Evolutionary conservation across 2,329 filamentous ascomycete genomes (phyloP).

Genomic region (Aspergillus phoenicis): DNA sequence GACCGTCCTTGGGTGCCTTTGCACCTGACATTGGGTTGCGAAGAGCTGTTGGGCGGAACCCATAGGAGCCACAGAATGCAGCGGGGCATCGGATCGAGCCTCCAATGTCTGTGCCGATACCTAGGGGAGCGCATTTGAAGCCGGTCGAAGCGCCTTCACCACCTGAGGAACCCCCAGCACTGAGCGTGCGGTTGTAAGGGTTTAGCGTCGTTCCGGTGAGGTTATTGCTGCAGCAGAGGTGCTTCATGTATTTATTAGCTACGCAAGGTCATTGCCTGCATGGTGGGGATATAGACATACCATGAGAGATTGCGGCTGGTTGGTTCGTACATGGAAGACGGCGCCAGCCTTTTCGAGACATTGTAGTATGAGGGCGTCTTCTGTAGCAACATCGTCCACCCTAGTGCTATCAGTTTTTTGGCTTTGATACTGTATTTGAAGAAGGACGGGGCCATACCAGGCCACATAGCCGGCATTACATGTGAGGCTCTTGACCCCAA

Average conservation of each 20-base stretch:
- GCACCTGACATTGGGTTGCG: slow-evolving; percentile 36
- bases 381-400: slow-evolving; percentile 37
- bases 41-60: slow-evolving; percentile 45
- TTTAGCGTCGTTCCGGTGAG: slow-evolving; percentile 46
- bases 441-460: slow-evolving; percentile 26
- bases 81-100: slow-evolving; percentile 51
- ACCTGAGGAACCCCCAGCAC: slow-evolving; percentile 48
- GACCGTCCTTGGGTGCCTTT: slow-evolving; percentile 33
- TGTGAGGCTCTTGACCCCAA: slow-evolving; percentile 56
- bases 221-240: slow-evolving; percentile 44
- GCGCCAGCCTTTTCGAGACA: slow-evolving; percentile 43
- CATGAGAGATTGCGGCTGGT: slow-evolving; percentile 47
- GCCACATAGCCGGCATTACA: slow-evolving; percentile 41
- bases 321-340: slow-evolving; percentile 49
- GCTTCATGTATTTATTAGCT: slow-evolving; percentile 25
- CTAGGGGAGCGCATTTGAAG: slow-evolving; percentile 46
- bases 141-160: slow-evolving; percentile 49
- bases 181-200: slow-evolving; percentile 44
- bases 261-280: background rate
- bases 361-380: slow-evolving; percentile 39
- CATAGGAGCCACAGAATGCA: slow-evolving; percentile 49
- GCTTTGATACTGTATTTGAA: background rate
- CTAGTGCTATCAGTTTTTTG: slow-evolving; percentile 21
- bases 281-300: slow-evolving; percentile 19
- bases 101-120: slow-evolving; percentile 52